phyloP scores from a whole-genome alignment of 352 stramenopile genomes.

The Globisporangium lucens region DNA sequence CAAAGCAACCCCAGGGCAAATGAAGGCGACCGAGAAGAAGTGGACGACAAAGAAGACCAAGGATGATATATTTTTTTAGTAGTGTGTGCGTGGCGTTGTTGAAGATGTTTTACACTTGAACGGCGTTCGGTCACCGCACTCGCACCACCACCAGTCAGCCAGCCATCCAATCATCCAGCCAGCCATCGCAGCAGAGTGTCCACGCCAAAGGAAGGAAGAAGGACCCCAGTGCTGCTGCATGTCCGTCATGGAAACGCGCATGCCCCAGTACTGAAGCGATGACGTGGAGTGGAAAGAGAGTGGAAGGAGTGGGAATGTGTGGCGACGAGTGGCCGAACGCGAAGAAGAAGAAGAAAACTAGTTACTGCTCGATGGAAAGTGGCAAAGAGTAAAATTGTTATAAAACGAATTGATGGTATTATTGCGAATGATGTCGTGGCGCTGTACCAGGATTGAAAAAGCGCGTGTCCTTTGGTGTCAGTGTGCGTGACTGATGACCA shows the following conservation, averaged over 20 bases:
- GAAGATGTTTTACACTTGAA: conserved; percentile 4
- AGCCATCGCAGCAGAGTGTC: neutral
- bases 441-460: no score
- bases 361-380: conserved; percentile 22
- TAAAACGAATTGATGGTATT: conserved; percentile 10
- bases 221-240: neutral
- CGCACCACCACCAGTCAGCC: neutral
- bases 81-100: conserved; percentile 6
- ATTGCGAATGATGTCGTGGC: neutral
- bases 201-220: neutral
- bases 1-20: neutral
- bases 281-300: neutral
- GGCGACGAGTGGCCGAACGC: neutral
- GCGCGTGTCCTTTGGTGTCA: no score
- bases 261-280: neutral
- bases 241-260: neutral
- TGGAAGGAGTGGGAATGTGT: neutral
- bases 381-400: conserved; percentile 12
- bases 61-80: neutral
- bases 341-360: conserved; percentile 5
- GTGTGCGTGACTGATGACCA: no score
- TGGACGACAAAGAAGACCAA: neutral
- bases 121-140: neutral
- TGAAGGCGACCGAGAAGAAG: neutral
- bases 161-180: neutral